phyloP scores from a whole-genome alignment of 257 asterid species.

The Solanum etuberosum region DNA sequence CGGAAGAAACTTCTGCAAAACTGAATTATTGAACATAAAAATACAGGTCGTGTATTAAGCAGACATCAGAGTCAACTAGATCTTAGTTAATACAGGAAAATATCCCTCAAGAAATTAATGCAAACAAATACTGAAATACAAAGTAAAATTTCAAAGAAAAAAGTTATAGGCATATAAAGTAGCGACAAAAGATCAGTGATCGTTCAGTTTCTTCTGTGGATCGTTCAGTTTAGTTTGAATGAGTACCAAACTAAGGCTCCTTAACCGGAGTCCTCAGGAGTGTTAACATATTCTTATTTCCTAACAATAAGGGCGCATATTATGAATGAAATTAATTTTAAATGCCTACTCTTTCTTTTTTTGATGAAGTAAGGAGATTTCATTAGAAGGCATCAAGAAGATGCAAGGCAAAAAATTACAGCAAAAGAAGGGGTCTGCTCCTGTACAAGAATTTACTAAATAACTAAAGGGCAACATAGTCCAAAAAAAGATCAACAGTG shows the following conservation, averaged over 20 bases:
- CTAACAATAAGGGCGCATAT: not conserved
- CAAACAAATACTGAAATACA: not conserved
- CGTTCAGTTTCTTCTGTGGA: not conserved
- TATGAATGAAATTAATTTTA: not conserved
- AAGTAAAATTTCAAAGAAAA: not conserved
- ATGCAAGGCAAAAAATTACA: not conserved
- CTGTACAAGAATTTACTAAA: not conserved
- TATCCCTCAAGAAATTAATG: not conserved
- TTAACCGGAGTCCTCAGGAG: not conserved
- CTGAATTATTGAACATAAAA: constrained; percentile 19
- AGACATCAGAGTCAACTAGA: not conserved
- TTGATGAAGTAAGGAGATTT: not conserved
- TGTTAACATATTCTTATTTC: not conserved
- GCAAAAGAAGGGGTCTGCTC: not conserved
- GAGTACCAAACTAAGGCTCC: not conserved
- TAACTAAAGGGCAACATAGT: not conserved
- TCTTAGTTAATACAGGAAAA: not conserved
- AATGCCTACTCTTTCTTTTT: not conserved
- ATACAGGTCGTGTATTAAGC: not conserved
- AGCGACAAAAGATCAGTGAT: not conserved
- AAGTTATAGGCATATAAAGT: not conserved
- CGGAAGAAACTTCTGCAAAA: constrained; percentile 61
- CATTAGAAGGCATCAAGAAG: not conserved
- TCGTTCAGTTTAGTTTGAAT: not conserved
- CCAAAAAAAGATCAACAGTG: too few species aligned